Base-by-base conservation (phyloP, 1,139 yeast genomes). In the Kurtzmaniella natalensis region DNA sequence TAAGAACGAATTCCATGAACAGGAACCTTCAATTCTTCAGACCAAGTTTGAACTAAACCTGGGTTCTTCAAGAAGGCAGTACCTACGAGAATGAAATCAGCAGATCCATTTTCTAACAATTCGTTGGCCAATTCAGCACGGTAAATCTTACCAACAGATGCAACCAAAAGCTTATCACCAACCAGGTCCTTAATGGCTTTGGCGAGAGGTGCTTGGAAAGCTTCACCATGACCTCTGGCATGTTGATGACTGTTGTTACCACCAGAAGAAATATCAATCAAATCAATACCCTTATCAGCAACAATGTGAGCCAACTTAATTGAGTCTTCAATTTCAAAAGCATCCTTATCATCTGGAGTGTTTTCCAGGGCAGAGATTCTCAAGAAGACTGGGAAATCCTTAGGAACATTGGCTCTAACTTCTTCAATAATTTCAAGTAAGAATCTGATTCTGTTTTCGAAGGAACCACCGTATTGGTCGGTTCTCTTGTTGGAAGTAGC, bases 381-480 rank as follows among this genome's bases (percentile, higher is more conserved):
- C 15, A 71, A 53, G 37, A 68, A 68, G 3, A 72, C 37, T 4
- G 78, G 76, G 8, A 51, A 51, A 5, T 53, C 58, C 9, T 47
- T 35, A 3, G 62, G 58, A 20, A 65, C 55, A 25, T 50, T 56
- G 2, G 50, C 37, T 35, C 59, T 57, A 10, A 69, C 50, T n/a
- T 51, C 55, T 36, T 64, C 70, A 14, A 66, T 46, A 23, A 60
- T 39, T 37, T 67, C 71, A 18, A 61, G 39, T 2, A 57, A 25
- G 17, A 67, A 47, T 27, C 68, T 50, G 7, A 55, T 48, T 40
- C 72, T 55, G 45, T 64, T 64, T 37, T 63, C 70, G 36, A 65
- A 51, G 4, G 73, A 60, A 2, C 83, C 84, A 42, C 86, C 87
- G 52, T 79, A 81, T 51, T 76, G 64, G 48, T 81, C 87, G 10